These are phyloP conservation scores for Saturnispora dispora DNA, from an alignment of 805 yeast species.

Conservation along the genomic window DNA sequence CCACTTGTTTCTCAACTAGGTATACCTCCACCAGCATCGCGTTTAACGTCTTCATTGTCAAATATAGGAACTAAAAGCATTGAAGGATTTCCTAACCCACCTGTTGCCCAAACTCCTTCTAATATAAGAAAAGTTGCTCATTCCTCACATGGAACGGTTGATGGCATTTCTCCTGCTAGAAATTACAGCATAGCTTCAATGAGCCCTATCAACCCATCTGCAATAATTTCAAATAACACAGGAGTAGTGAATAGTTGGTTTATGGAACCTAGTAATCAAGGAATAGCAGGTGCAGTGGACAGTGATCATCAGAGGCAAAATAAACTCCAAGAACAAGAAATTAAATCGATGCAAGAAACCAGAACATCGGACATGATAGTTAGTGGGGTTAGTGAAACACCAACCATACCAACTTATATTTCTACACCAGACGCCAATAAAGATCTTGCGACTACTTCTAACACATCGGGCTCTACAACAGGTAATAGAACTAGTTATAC, in stretches of 20 bases:
- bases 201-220: constrained; percentile 5
- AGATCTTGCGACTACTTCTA: background rate
- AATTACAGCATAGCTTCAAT: background rate
- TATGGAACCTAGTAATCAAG: background rate
- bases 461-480: constrained; percentile 3
- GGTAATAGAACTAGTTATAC: constrained; percentile 3
- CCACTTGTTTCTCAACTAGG: constrained; percentile 10
- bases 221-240: background rate
- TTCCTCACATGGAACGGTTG: background rate
- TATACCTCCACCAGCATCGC: constrained; percentile 6
- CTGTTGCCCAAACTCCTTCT: background rate
- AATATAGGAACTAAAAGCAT: background rate
- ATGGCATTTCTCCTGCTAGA: background rate
- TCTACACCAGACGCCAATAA: background rate
- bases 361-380: background rate
- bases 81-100: background rate
- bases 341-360: background rate
- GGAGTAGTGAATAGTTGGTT: constrained; percentile 4
- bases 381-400: background rate
- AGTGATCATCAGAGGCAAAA: background rate
- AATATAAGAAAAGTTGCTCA: background rate
- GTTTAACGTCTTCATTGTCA: constrained; percentile 11
- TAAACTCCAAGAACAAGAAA: background rate
- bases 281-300: background rate
- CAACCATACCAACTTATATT: constrained; percentile 1